Evolutionary conservation across 345 rosid genomes (phyloP), one percentile per base, ranked within the genome.

Genomic region (Ceriops tagal): DNA sequence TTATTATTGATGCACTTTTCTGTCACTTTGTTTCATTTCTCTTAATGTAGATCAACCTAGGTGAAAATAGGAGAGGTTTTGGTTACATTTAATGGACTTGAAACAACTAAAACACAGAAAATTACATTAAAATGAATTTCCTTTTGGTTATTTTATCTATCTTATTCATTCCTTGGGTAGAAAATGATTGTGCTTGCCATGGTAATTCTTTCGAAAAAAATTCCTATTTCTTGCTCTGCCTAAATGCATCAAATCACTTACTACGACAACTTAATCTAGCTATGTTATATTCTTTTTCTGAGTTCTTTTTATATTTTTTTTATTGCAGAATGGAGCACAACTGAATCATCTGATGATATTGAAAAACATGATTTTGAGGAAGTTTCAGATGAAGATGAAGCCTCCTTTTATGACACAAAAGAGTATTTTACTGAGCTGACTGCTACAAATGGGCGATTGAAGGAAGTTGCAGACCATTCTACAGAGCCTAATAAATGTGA

Each of bases 341-440:
- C 98, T 46, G 93, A 89, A 81, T 95, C 99, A 71, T 95, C 98
- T 76, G 99, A 92, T 79, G 99, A 84, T 76, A 77, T 85, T 75
- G 96, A 90, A 84, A 92, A 92, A 64, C 99, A 82, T 82, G 98
- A 92, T 80, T 82, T 85, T 64, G 98, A 88, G 75, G 92, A 86
- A 67, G 86, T 79, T 18, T 91, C 96, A n/a, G 96, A 95, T 68
- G 97, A 88, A 71, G 99, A 90, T 58, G 91, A 87, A 75, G 69
- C 83, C 70, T 87, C 82, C 26, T 95, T 86, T 75, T 85, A 79
- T 73, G 99, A 92, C 71, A 83, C 96, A 56, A 77, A 76, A 71
- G 99, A 95, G 75, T 81, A 75, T 67, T 87, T 92, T 60, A 56
- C 69, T 49, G 96, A 92, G 70, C 82, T 83, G 18, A 70, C 66